Base-by-base conservation (phyloP, 768 basidiomycete species). In the Lactarius trivialis region DNA sequence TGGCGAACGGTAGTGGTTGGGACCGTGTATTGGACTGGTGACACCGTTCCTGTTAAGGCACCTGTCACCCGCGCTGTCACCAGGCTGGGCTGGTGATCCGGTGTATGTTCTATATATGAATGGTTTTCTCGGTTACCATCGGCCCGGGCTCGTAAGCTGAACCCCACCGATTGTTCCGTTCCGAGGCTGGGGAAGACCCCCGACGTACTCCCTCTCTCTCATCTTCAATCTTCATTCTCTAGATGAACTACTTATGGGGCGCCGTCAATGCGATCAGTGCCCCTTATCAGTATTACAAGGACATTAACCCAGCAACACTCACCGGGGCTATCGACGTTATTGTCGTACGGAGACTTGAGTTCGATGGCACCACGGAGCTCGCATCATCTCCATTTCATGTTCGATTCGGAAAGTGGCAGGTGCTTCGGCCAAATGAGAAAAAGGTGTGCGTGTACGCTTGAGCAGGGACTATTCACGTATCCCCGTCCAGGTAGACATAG, bases 291-390 rank as follows among this genome's bases (percentile, higher is more conserved):
- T 93, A 93, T 77, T 93, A 93, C 80, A 89, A 85, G 73, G 91
- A 91, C 45, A 91, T 97, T 65, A 99, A 99, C 69, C 94, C 97
- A 0, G 88, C 96, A 0, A 99, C 97, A 0, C 84, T 99, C 61
- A 97, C 95, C 4, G 96, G 97, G 50, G 97, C 97, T 49, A 97
- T 98, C 81, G 96, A 99, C 81, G 92, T 99, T 74, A 94, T 99
- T 70, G 96, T 98, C 67, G 85, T 99, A 52, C 84, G 88, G 65
- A 83, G 88, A 52, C 85, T 84, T 26, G 76, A 82, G n/a, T 78
- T 80, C 67, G 76, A 80, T 65, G 85, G 86, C 58, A 81, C 78
- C 51, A 79, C 78, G 33, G 87, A 86, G 69, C 83, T 97, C 17
- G 88, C 83, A 1, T 97, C 94, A 71, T 93, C 92, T 2, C 97